Evolutionary conservation across 2,329 filamentous ascomycete genomes (phyloP), one percentile per base, ranked within the genome.

Genomic region (Penicillium hesseltinei): DNA sequence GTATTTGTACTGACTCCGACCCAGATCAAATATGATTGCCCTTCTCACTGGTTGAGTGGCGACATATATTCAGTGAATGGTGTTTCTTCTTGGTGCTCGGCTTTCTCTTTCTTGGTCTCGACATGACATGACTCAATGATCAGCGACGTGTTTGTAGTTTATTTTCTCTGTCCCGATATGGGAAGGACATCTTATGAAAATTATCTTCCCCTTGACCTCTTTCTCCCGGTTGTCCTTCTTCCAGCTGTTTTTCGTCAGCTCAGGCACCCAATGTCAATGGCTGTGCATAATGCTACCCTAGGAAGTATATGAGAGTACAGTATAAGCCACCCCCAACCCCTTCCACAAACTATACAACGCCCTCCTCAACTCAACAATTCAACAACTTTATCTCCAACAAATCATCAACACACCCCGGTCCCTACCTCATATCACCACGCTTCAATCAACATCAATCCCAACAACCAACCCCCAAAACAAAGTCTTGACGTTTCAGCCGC

Each of bases 71-170:
- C 49, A 33, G 9, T 29, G 38, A 42, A 39, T 44, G 46, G 54
- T 51, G 19, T 38, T 52, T 53, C 13, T 17, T n/a, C 23, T 45
- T 44, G 42, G 27, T 36, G 49, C 36, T 43, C 46, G 42, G 19
- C 42, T 45, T 48, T 27, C 42, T 43, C 29, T 39, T 43, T 52
- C 43, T 40, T 40, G 50, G 31, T 55, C 47, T 49, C 56, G 48
- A 60, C 51, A 65, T 65, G 63, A 66, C 54, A 66, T 61, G 64
- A 66, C 59, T 66, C 62, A 61, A 67, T 64, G 63, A 67, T 62
- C 60, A 61, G 62, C 58, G 62, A 63, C 51, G 58, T 62, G 53
- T 65, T 60, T 62, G 60, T 66, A 66, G 62, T 60, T 65, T 65
- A 59, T 60, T 61, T 54, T 51, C 53, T 50, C 33, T 35, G 33